Evolutionary conservation across 2,329 filamentous ascomycete species (phyloP).

Genomic region (Chrysosporium keratinophilum): DNA sequence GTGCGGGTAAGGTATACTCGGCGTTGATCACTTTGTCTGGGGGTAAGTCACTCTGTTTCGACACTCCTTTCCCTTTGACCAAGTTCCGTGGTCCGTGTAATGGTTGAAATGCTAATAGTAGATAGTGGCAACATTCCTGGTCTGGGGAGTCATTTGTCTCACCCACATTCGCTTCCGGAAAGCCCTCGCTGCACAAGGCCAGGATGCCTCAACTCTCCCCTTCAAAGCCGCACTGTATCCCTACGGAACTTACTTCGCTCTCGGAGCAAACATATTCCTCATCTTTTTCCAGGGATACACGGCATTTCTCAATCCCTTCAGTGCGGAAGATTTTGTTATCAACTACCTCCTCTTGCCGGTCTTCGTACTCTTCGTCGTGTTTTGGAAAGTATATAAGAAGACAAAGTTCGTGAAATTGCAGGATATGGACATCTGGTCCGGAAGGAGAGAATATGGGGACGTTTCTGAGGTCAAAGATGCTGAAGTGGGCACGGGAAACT

Average conservation of each 20-base stretch:
- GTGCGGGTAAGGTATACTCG: constrained; percentile 24
- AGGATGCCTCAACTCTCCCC: constrained; percentile 35
- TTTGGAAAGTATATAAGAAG: constrained; percentile 38
- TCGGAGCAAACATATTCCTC: constrained; percentile 41
- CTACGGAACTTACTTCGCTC: constrained; percentile 41
- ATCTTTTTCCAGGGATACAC: constrained; percentile 46
- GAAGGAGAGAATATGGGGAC: constrained; percentile 22
- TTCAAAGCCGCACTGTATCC: constrained; percentile 43
- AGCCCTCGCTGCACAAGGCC: constrained; percentile 30
- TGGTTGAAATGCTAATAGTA: neutral
- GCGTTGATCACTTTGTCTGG: constrained; percentile 29
- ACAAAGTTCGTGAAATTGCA: constrained; percentile 28
- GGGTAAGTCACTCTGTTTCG: constrained; percentile 17
- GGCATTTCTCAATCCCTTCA: constrained; percentile 42
- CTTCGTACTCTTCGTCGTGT: constrained; percentile 39
- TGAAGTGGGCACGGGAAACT: neutral
- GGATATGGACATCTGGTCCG: constrained; percentile 35
- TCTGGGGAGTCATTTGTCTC: constrained; percentile 33
- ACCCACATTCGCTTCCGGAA: constrained; percentile 36
- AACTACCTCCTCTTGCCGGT: constrained; percentile 47
- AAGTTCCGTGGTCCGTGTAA: neutral
- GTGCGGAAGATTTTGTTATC: constrained; percentile 43
- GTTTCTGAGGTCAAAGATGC: constrained; percentile 8
- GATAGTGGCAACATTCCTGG: constrained; percentile 32
- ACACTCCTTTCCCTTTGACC: neutral